Evolutionary conservation across 371 early-diverging fungal genomes (phyloP).

Genomic region (Apophysomyces elegans): DNA sequence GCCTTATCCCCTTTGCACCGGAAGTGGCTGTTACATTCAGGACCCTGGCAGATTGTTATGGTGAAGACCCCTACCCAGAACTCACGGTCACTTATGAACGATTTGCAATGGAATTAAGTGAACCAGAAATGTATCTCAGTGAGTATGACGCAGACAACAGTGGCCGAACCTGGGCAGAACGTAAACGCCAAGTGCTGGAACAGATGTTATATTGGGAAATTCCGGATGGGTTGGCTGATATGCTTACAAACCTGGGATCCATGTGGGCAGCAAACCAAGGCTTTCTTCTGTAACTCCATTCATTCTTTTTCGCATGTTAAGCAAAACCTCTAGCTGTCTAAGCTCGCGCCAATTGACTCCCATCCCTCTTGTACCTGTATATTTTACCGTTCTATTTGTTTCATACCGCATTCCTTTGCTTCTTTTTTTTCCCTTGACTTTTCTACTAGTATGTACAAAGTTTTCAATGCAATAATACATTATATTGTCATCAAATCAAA

Average conservation of each 20-base stretch:
- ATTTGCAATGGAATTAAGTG: conserved; percentile 41
- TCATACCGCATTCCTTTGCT: neutral
- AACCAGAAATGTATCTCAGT: conserved; percentile 25
- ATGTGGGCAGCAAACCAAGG: conserved; percentile 45
- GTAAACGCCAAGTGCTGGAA: conserved; percentile 28
- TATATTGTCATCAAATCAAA: neutral
- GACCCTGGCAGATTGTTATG: conserved; percentile 16
- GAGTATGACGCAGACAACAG: conserved; percentile 10
- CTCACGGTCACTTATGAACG: conserved; percentile 39
- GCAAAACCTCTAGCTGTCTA: neutral
- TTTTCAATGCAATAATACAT: conserved; percentile 1
- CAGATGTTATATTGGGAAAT: conserved; percentile 43
- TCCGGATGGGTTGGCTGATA: conserved; percentile 34
- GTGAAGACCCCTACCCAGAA: conserved; percentile 25
- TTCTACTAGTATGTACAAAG: neutral
- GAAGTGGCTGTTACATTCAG: conserved; percentile 40
- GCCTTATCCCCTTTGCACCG: conserved; percentile 49
- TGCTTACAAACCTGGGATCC: conserved; percentile 28
- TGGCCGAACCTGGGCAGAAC: conserved; percentile 18
- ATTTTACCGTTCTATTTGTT: neutral
- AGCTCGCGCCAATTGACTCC: neutral
- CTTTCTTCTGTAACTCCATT: conserved; percentile 10
- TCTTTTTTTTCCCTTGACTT: neutral
- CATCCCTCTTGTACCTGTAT: neutral
- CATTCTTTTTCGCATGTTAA: neutral